Evolutionary conservation across 139 green algal genomes (phyloP), one percentile per base, ranked within the genome.

Genomic region (Chlorokybus atmophyticus): DNA sequence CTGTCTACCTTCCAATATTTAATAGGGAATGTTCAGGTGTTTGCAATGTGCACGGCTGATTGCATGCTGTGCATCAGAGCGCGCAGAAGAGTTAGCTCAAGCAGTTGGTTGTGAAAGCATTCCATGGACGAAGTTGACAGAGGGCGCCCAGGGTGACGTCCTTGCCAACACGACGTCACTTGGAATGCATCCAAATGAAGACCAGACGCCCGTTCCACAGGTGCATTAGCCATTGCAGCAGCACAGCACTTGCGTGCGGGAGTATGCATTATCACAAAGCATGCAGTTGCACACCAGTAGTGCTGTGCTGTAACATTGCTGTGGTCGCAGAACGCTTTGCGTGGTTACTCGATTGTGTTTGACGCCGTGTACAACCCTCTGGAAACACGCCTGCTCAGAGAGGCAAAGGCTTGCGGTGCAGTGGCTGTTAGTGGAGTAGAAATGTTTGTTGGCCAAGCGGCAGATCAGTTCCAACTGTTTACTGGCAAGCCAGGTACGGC

Each of bases 391-490:
- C 58, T 81, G 26, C 57, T 81, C n/a, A 32, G 40, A 14, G 71
- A 80, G 8, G 74, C 72, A 4, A 54, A 58, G 40, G 64, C 29
- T 1, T 60, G 29, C 4, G 82, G 82, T 3, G 77, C 59, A 25
- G 51, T 10, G 2, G 50, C 73, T 4, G 83, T 86, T 6, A 88
- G 68, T 2, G 83, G 83, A 2, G 52, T 92, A 23, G 79, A 92
- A 40, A 98, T 98, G 90, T 98, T 98, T 81, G 87, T 98, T 17
- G 82, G 90, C 3, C 90, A 98, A 70, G 90, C 87, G 0, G 80
- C 78, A 19, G 73, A 87, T 50, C 91, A 98, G 76, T 95, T 96
- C 60, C 56, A 82, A 62, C 75, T 88, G 7, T 86, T 86, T 69
- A 86, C 79, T 3, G 82, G 75, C 0, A 17, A 59, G 44, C 2